These are phyloP conservation scores for Alternaria arborescens DNA, from an alignment of 2,329 filamentous ascomycete species.

Conservation along the genomic window DNA sequence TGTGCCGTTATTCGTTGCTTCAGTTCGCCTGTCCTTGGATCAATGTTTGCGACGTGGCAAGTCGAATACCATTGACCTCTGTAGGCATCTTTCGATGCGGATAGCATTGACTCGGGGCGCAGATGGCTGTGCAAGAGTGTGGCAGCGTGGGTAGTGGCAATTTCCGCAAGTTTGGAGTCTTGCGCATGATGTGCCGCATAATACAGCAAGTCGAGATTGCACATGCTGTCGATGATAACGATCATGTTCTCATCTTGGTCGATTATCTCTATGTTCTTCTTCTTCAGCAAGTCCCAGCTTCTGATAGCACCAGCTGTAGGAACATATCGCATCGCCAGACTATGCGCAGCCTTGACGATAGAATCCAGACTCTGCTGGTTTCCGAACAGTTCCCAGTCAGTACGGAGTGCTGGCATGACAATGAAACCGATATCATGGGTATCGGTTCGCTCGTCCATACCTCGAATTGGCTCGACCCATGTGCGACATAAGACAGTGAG, in stretches of 20 bases:
- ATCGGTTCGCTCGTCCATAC: slow-evolving; percentile 42
- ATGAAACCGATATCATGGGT: slow-evolving; percentile 59
- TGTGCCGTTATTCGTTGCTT: slow-evolving; percentile 56
- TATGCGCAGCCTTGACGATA: slow-evolving; percentile 48
- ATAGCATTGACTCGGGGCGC: slow-evolving; percentile 45
- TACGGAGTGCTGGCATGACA: slow-evolving; percentile 52
- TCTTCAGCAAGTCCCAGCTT: slow-evolving; percentile 58
- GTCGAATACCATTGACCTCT: slow-evolving; percentile 40
- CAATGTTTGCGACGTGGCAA: slow-evolving; percentile 55
- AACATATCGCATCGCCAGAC: slow-evolving; percentile 52
- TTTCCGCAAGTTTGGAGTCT: slow-evolving; percentile 41
- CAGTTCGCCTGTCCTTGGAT: slow-evolving; percentile 44
- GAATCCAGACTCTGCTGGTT: slow-evolving; percentile 50
- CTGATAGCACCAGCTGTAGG: slow-evolving; percentile 47
- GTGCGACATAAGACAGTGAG: slow-evolving; percentile 16
- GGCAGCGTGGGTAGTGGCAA: neutral
- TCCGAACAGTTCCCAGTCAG: slow-evolving; percentile 52
- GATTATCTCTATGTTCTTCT: slow-evolving; percentile 50
- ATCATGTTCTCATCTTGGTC: slow-evolving; percentile 52
- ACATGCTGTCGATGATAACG: slow-evolving; percentile 52
- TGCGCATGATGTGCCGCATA: slow-evolving; percentile 49
- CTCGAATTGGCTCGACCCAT: slow-evolving; percentile 55
- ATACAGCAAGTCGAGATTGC: slow-evolving; percentile 55
- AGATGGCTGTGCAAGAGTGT: neutral
- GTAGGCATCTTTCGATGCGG: slow-evolving; percentile 42